Base-by-base conservation (phyloP, 164 flowering plant species). In the Annona cherimola region DNA sequence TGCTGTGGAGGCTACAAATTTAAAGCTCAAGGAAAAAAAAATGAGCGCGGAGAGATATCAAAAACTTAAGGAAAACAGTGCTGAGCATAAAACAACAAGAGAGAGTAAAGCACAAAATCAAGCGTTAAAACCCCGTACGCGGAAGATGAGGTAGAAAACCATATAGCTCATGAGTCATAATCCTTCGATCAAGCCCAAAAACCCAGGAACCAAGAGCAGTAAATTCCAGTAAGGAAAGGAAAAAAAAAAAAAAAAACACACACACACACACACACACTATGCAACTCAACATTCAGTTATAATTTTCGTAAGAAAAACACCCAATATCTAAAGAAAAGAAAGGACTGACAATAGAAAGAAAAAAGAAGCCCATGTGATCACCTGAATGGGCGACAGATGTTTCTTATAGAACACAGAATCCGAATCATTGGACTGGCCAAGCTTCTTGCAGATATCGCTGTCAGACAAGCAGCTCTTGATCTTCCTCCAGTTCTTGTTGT, bases 401-500 rank as follows among this genome's bases (percentile, higher is more conserved):
- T 78, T 76, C 7, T 12, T 0, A 61, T 81, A 83, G 59, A 86
- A 86, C 5, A 3, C 45, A 11, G 67, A 5, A 43, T 41, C 67
- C 2, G 67, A 0, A 41, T 64, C 67, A 26, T 77, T 44, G 0
- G 75, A 62, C 44, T 72, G 74, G 7, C 63, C 74, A 42, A 84
- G 73, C 44, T 68, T 77, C 75, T 78, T 46, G 65, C 94, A 90
- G 45, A 86, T 79, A 50, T 86, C 75, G 57, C 82, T 70, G 61
- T 86, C 90, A 45, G 67, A n/a, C 79, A 90, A 77, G 69, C 94
- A 90, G 64, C 90, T 87, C 81, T 61, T 78, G 63, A 90, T 84
- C 76, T 61, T 83, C 3, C 61, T 75, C 95, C 95, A 90, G 68
- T 90, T 80, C 70, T 79, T 80, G 43, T 19, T 46, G 68, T 71